A percentile compares a stretch with the other conserved stretches of the same genome.
phyloP scores from a whole-genome alignment of 2,329 filamentous ascomycete genomes.

The Alternaria rosae region DNA sequence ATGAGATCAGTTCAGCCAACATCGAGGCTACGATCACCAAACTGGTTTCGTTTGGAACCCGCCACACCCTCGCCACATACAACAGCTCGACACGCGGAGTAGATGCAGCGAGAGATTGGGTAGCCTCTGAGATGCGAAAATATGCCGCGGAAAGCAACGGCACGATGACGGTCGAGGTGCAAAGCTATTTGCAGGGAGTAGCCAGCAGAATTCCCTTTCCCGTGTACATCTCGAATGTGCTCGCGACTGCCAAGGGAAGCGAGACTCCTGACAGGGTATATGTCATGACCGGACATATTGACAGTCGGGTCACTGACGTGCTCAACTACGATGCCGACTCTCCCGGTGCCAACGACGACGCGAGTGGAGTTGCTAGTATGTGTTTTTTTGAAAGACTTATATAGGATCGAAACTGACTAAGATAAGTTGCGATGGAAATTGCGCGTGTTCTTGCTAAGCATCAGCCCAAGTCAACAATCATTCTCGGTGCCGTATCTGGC shows the following conservation, averaged over 20 bases:
- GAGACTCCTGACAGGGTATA: constrained; percentile 59
- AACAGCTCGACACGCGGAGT: constrained; percentile 62
- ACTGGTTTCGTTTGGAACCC: constrained; percentile 64
- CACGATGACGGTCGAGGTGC: constrained; percentile 59
- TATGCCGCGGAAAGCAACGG: constrained; percentile 60
- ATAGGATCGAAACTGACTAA: constrained; percentile 9
- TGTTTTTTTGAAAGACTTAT: not conserved
- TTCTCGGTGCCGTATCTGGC: constrained; percentile 64
- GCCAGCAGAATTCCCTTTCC: constrained; percentile 59
- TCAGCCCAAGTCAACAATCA: constrained; percentile 60
- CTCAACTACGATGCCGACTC: constrained; percentile 61
- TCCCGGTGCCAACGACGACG: constrained; percentile 67
- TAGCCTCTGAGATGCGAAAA: constrained; percentile 58
- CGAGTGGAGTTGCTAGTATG: constrained; percentile 59
- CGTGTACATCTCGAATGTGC: constrained; percentile 61
- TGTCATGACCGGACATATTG: constrained; percentile 65
- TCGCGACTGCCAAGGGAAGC: constrained; percentile 58
- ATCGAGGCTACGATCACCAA: constrained; percentile 62
- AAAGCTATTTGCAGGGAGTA: constrained; percentile 61
- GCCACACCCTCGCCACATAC: constrained; percentile 64
- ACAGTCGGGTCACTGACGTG: constrained; percentile 60
- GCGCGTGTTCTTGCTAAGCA: constrained; percentile 60
- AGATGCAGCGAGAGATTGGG: constrained; percentile 65
- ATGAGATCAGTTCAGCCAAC: constrained; percentile 52
- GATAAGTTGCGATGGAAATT: constrained; percentile 61